phyloP scores from a whole-genome alignment of 2,329 filamentous ascomycete species.

The Penicillium brasilianum region DNA sequence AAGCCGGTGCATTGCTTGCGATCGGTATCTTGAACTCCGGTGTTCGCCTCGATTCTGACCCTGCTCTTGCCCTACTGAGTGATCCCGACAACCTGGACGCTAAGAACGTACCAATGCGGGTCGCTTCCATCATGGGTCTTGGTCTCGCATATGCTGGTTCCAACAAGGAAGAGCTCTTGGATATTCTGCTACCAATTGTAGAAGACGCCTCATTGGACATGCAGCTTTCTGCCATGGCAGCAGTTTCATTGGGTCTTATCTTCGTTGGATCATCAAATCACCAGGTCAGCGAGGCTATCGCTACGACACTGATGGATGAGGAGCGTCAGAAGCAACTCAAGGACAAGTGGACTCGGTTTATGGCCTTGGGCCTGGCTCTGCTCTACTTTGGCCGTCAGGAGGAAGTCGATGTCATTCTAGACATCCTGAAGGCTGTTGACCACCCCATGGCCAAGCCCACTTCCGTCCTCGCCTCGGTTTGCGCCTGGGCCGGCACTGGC shows the following conservation, averaged over 20 bases:
- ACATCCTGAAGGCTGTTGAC: slow-evolving; percentile 95
- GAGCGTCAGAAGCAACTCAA: slow-evolving; percentile 89
- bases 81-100: slow-evolving; percentile 79
- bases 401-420: slow-evolving; percentile 96
- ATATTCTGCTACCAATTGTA: slow-evolving; percentile 84
- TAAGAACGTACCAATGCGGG: slow-evolving; percentile 76
- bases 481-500: slow-evolving; percentile 96
- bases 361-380: slow-evolving; percentile 89
- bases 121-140: slow-evolving; percentile 92
- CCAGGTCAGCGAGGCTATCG: slow-evolving; percentile 88
- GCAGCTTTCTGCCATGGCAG: slow-evolving; percentile 96
- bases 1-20: slow-evolving; percentile 87
- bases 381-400: slow-evolving; percentile 97
- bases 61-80: slow-evolving; percentile 82
- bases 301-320: slow-evolving; percentile 91
- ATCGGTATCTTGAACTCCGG: slow-evolving; percentile 97
- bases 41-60: slow-evolving; percentile 85
- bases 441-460: slow-evolving; percentile 98
- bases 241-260: slow-evolving; percentile 84
- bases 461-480: slow-evolving; percentile 90
- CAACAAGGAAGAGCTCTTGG: slow-evolving; percentile 86
- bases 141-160: slow-evolving; percentile 94
- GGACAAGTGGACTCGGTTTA: slow-evolving; percentile 97
- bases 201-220: slow-evolving; percentile 83
- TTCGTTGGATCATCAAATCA: slow-evolving; percentile 92